Percentiles rank a stretch among this genome's conserved stretches.
These are phyloP conservation scores for Camptophora hylomeconis DNA, from an alignment of 2,329 filamentous ascomycete species.

Conservation along the genomic window DNA sequence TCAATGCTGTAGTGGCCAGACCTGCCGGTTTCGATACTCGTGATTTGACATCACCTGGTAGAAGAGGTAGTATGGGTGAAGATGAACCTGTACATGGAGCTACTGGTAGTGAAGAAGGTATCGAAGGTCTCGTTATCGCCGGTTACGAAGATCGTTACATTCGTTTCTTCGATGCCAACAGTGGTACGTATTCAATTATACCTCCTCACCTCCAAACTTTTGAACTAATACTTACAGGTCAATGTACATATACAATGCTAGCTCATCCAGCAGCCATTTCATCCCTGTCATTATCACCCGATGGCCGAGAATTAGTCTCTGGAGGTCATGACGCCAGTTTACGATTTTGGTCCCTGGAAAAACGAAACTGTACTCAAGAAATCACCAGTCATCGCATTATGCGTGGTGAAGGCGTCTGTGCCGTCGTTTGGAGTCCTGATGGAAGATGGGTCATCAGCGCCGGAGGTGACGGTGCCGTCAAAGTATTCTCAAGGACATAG, in stretches of 20 bases:
- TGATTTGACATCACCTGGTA: conserved; percentile 46
- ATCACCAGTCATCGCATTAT: conserved; percentile 87
- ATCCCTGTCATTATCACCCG: conserved; percentile 77
- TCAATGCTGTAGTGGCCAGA: conserved; percentile 84
- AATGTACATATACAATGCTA: conserved; percentile 99
- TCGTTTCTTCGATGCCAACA: conserved; percentile 96
- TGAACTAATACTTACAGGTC: conserved; percentile 46
- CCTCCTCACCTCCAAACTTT: neutral
- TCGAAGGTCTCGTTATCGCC: conserved; percentile 89
- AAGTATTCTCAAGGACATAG: conserved; percentile 50
- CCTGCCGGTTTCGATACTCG: conserved; percentile 63
- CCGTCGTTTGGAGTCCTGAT: conserved; percentile 90
- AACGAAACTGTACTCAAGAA: conserved; percentile 87
- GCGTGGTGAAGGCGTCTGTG: conserved; percentile 89
- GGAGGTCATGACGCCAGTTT: conserved; percentile 92
- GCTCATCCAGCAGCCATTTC: conserved; percentile 91
- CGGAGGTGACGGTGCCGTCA: conserved; percentile 89
- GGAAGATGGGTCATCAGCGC: conserved; percentile 89
- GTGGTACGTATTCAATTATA: conserved; percentile 58
- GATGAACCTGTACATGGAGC: conserved; percentile 65
- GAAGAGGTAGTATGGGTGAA: conserved; percentile 55
- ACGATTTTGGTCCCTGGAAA: conserved; percentile 94
- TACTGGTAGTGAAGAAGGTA: conserved; percentile 66
- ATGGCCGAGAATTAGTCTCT: conserved; percentile 86
- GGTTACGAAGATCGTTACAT: conserved; percentile 95